phyloP scores from a whole-genome alignment of 2,329 filamentous ascomycete species.

The Trichoderma guizhouense region DNA sequence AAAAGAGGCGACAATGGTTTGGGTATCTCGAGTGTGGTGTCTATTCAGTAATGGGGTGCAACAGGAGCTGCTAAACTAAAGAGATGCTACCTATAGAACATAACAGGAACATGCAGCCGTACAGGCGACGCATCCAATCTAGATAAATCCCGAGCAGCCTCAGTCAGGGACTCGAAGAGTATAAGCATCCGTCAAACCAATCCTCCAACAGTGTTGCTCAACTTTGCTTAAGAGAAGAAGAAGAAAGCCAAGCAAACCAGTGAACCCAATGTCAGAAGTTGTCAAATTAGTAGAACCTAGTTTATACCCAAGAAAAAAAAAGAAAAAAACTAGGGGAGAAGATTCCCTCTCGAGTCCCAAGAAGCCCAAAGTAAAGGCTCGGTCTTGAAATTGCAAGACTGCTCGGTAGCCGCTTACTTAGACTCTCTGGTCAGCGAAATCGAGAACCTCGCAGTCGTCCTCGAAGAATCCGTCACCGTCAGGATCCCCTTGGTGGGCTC shows the following conservation, averaged over 20 bases:
- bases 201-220: conserved; percentile 18
- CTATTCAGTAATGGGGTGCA: conserved; percentile 31
- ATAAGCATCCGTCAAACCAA: conserved; percentile 18
- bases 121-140: conserved; percentile 29
- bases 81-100: conserved; percentile 13
- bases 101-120: conserved; percentile 15
- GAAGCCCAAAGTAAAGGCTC: background rate
- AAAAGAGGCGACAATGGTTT: conserved; percentile 21
- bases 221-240: conserved; percentile 2
- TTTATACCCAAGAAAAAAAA: conserved; percentile 12
- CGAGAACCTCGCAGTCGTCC: conserved; percentile 86
- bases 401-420: conserved; percentile 41
- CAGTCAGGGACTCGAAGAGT: conserved; percentile 15
- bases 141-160: conserved; percentile 27
- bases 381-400: background rate
- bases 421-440: conserved; percentile 73
- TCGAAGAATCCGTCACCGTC: conserved; percentile 83
- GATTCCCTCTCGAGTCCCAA: background rate
- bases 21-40: conserved; percentile 36
- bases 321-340: background rate
- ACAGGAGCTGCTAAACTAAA: conserved; percentile 26
- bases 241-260: conserved; percentile 18
- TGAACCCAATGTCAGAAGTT: conserved; percentile 12
- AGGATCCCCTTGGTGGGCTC: conserved; percentile 44
- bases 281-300: conserved; percentile 24